These are phyloP conservation scores for Tausonia pullulans DNA, from an alignment of 1,284 basidiomycete species.

Conservation along the genomic window DNA sequence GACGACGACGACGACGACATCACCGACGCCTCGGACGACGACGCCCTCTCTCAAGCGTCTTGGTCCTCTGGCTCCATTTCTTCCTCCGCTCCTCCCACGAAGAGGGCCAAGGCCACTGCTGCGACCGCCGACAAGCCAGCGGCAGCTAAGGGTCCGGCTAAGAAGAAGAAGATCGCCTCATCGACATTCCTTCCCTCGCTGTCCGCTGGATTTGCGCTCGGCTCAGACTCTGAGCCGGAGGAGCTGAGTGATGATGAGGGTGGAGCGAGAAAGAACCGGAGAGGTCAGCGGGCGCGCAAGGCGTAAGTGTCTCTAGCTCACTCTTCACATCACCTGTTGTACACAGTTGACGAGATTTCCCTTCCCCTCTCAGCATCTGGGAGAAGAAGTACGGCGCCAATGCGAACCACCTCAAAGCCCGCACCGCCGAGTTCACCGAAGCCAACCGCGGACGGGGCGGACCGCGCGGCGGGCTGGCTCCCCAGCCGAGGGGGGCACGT, in stretches of 20 bases:
- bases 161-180: constrained; percentile 14
- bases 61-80: constrained; percentile 14
- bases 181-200: constrained; percentile 16
- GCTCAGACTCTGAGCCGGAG: constrained; percentile 16
- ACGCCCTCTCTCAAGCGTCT: constrained; percentile 5
- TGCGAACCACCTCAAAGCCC: constrained; percentile 16
- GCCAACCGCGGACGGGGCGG: not conserved
- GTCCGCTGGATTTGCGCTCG: constrained; percentile 11
- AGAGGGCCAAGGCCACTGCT: constrained; percentile 6
- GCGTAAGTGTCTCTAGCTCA: not conserved
- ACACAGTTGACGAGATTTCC: not conserved
- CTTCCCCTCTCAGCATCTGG: constrained; percentile 7
- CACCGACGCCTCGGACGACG: constrained; percentile 6
- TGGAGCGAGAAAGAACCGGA: not conserved
- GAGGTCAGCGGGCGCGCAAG: not conserved
- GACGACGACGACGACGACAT: constrained; percentile 1
- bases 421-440: constrained; percentile 8
- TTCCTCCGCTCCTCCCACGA: constrained; percentile 1
- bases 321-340: not conserved
- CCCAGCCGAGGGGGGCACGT: not conserved
- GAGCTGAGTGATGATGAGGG: not conserved
- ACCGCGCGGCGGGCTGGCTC: not conserved
- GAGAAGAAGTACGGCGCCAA: constrained; percentile 17
- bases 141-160: not conserved
- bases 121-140: not conserved